Evolutionary conservation across 768 basidiomycete genomes (phyloP), one percentile per base, ranked within the genome.

Genomic region (Calocera cornea): DNA sequence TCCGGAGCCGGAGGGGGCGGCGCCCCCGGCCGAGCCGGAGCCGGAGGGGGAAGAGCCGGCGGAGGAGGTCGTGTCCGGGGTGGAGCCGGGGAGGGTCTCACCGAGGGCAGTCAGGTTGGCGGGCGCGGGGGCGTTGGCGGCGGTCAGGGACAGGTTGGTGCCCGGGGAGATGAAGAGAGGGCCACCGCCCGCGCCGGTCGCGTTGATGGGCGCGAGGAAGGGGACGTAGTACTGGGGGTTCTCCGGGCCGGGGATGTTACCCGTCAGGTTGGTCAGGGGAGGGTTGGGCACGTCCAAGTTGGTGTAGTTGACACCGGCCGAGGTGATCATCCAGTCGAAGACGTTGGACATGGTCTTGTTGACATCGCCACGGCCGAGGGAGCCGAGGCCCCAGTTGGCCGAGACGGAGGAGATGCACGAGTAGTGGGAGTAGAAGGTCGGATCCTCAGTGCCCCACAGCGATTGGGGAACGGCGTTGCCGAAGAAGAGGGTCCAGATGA

Each of bases 361-460:
- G 24, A 65, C 64, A 63, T 72, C 71, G 11, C 65, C 40, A 1
- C 71, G 67, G 7, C 71, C 71, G 40, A 72, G 69, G 49, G 41
- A 64, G 40, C 80, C 80, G 34, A 87, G 82, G 3, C 76, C 76
- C 86, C 86, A 87, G 76, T 87, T 87, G 36, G 80, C 79, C 75
- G 86, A 73, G 31, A 86, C 79, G 24, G 85, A 83, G 14, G 81
- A 79, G 64, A 86, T 77, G 50, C 75, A 71, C 1, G 84, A 85
- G 75, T 86, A 87, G 74, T 87, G 86, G 0, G 82, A 82, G 74
- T 87, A 86, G 76, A 80, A 85, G 3, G 79, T 82, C 49, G 73
- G 34, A 75, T 87, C 86, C 10, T 74, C 78, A 1, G 80, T 84
- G 27, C 80, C 81, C 24, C 74, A 68, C 27, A 82, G 73, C 10